Base-by-base conservation (phyloP, 2,329 filamentous ascomycete genomes). In the Alternaria conjuncta region DNA sequence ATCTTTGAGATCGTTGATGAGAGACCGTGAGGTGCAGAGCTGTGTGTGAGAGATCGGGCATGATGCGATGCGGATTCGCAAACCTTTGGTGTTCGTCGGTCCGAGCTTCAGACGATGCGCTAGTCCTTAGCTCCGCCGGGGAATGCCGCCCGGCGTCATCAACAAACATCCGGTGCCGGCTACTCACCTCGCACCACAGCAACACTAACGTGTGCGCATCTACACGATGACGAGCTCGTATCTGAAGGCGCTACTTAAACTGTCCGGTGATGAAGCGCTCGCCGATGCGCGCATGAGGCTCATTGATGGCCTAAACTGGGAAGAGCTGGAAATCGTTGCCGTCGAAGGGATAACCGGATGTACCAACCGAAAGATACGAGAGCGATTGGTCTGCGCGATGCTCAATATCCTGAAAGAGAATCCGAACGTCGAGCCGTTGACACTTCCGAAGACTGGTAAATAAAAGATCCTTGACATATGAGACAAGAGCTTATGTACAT, bases 341-440 rank as follows among this genome's bases (percentile, higher is more conserved):
- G 45, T 47, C 18, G 45, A 21, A 47, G 23, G 23, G 18, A 25
- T 47, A 47, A 21, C 23, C 45, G 45, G 32, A 36, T 36, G 32
- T 36, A 36, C 32, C 15, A 36, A 36, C 32, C 15, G 32, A n/a
- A 36, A 10, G 32, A 15, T 36, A n/a, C 32, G 32, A 36, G 32
- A 36, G 32, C 32, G 15, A n/a, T n/a, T 36, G 32, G 32, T 36
- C 15, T 36, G 32, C 32, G 32, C 32, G 1, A 36, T 36, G 32
- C 32, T 36, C 32, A 36, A 36, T 2, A 36, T 36, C 5, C 32
- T 36, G 2, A 36, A 36, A 36, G 32, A 36, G 32, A 36, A 36
- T n/a, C 32, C 32, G 15, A n/a, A 36, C 1, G 1, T 36, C 32
- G 32, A 36, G 32, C 32, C 32, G 1, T 1, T 5, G 32, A 36